These are phyloP conservation scores for Myriangium duriaei DNA, from an alignment of 2,329 filamentous ascomycete species.

Conservation along the genomic window DNA sequence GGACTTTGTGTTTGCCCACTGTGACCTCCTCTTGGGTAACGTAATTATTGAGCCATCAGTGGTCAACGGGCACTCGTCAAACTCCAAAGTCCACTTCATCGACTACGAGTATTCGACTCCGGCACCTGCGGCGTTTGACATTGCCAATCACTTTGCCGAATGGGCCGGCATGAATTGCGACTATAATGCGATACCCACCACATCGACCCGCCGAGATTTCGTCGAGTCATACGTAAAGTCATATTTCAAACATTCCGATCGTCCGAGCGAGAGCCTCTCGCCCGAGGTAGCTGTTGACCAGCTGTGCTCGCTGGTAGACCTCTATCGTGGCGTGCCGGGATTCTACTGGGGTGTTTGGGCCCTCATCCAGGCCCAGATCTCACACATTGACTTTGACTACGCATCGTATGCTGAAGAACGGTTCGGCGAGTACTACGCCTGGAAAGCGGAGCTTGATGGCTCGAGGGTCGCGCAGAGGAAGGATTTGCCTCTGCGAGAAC, in stretches of 20 bases:
- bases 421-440: slow-evolving; percentile 84
- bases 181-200: slow-evolving; percentile 68
- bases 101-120: slow-evolving; percentile 98
- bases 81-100: slow-evolving; percentile 60
- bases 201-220: slow-evolving; percentile 64
- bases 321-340: slow-evolving; percentile 78
- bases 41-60: slow-evolving; percentile 63
- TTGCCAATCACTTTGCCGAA: slow-evolving; percentile 96
- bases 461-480: slow-evolving; percentile 41
- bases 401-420: slow-evolving; percentile 77
- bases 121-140: slow-evolving; percentile 87
- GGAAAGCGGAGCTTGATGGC: slow-evolving; percentile 63
- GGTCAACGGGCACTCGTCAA: slow-evolving; percentile 15
- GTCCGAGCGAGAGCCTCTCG: not conserved
- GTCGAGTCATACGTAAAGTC: slow-evolving; percentile 68
- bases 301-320: slow-evolving; percentile 70
- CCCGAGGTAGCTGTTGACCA: slow-evolving; percentile 36
- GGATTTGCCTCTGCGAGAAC: slow-evolving; percentile 62
- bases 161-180: slow-evolving; percentile 98
- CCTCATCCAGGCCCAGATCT: slow-evolving; percentile 86
- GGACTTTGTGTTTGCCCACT: slow-evolving; percentile 84
- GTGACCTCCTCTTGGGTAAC: slow-evolving; percentile 91
- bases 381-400: slow-evolving; percentile 94
- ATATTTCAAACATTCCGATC: slow-evolving; percentile 40
- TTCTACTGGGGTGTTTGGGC: slow-evolving; percentile 93